Evolutionary conservation across 2,329 filamentous ascomycete species (phyloP).

Genomic region (Calonectria honghensis): DNA sequence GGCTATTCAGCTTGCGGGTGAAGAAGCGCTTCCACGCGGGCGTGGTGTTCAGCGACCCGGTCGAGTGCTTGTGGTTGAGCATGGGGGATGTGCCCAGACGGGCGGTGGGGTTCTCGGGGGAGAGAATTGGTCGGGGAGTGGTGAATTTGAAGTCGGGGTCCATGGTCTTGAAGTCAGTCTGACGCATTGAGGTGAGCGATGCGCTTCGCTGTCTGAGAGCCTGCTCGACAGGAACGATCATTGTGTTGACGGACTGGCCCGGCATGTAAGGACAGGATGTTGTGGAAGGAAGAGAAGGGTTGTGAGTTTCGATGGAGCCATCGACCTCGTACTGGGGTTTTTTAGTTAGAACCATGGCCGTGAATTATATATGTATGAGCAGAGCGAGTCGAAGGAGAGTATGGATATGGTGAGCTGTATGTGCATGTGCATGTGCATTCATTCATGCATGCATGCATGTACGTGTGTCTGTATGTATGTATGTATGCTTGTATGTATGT

Average conservation of each 20-base stretch:
- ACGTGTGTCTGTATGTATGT: slow-evolving; percentile 5
- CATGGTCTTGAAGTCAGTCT: slow-evolving; percentile 81
- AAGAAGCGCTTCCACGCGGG: slow-evolving; percentile 73
- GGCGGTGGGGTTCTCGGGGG: slow-evolving; percentile 46
- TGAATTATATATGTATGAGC: slow-evolving; percentile 28
- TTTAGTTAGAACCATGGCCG: slow-evolving; percentile 50
- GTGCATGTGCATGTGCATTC: slow-evolving; percentile 20
- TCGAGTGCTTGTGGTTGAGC: slow-evolving; percentile 63
- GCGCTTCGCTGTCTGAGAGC: slow-evolving; percentile 76
- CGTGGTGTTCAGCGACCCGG: slow-evolving; percentile 68
- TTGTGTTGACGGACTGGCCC: slow-evolving; percentile 89
- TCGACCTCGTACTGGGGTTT: slow-evolving; percentile 85
- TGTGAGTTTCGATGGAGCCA: slow-evolving; percentile 84
- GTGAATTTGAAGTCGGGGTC: slow-evolving; percentile 85
- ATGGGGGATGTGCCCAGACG: slow-evolving; percentile 59
- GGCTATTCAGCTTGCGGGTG: slow-evolving; percentile 62
- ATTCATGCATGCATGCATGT: slow-evolving; percentile 5
- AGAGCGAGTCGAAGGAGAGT: slow-evolving; percentile 11
- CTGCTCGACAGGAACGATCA: slow-evolving; percentile 86
- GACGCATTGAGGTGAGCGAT: slow-evolving; percentile 77
- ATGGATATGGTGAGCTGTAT: slow-evolving; percentile 29
- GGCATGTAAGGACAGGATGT: slow-evolving; percentile 89
- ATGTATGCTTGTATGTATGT: slow-evolving; percentile 8
- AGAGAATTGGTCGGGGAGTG: slow-evolving; percentile 77
- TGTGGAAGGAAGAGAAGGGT: slow-evolving; percentile 83